Conservation (phyloP, 805 yeast species). For the Starmerella davenportii region DNA sequence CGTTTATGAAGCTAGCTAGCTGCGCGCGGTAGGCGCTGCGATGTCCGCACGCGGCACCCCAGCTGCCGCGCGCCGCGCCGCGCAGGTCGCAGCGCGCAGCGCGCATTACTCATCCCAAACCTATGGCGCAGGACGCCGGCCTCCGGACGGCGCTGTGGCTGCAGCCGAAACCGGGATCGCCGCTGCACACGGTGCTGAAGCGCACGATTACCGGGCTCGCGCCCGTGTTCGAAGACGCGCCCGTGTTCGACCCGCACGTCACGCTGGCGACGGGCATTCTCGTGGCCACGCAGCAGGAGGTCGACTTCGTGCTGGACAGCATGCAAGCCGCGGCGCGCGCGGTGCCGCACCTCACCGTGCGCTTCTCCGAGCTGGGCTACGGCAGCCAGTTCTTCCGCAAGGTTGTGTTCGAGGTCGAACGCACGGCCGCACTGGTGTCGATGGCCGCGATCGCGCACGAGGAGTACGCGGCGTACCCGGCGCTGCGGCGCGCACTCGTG, state of each 20-base stretch:
- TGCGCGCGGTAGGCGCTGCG: too few species aligned
- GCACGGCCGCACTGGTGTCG: constrained; percentile 31
- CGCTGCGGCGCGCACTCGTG: constrained; percentile 6
- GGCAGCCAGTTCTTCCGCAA: constrained; percentile 38
- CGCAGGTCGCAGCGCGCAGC: too few species aligned
- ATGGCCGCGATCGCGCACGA: constrained; percentile 30
- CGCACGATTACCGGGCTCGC: constrained; percentile 46
- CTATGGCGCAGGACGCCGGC: constrained; percentile 1
- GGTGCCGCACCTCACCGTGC: constrained; percentile 24
- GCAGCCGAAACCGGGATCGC: constrained; percentile 41
- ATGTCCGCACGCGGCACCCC: too few species aligned
- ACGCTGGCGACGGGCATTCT: constrained; percentile 50
- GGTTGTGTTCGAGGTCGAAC: constrained; percentile 32
- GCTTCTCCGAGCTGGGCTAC: constrained; percentile 28
- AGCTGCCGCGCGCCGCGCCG: background rate
- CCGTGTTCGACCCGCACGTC: constrained; percentile 55
- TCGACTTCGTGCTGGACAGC: constrained; percentile 38
- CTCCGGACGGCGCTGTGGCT: constrained; percentile 41
- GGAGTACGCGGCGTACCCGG: constrained; percentile 21
- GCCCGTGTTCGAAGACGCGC: constrained; percentile 57
- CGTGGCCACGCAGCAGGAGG: constrained; percentile 36
- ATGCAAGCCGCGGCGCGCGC: constrained; percentile 40
- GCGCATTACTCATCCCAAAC: background rate
- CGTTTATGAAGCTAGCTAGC: too few species aligned
- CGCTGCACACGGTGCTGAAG: constrained; percentile 36